Evolutionary conservation across 495 filamentous ascomycete genomes (phyloP).

Genomic region (Rhizodiscina lignyota): DNA sequence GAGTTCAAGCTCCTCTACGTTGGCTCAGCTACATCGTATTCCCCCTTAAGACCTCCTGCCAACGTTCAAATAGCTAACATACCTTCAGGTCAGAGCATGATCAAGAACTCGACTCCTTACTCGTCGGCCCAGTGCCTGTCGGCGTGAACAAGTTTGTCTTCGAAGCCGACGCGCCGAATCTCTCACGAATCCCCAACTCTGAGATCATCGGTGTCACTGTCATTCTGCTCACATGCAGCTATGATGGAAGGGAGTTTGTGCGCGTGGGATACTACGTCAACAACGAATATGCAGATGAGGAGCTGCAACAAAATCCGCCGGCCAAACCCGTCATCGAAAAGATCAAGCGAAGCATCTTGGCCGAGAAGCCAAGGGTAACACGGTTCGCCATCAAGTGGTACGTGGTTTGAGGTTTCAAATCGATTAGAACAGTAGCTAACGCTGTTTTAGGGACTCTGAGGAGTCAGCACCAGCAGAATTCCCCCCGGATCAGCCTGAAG

Average conservation of each 20-base stretch:
- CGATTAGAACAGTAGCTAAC: too few species aligned
- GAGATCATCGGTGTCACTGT: slow-evolving; percentile 96
- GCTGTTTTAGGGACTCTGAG: slow-evolving; percentile 64
- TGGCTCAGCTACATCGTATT: slow-evolving; percentile 85
- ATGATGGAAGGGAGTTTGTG: slow-evolving; percentile 91
- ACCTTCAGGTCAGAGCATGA: slow-evolving; percentile 70
- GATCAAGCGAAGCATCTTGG: slow-evolving; percentile 78
- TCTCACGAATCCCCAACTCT: slow-evolving; percentile 73
- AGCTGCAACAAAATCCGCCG: slow-evolving; percentile 73
- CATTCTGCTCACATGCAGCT: slow-evolving; percentile 89
- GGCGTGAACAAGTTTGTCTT: slow-evolving; percentile 98
- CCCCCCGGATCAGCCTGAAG: slow-evolving; percentile 93
- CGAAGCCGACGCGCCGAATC: slow-evolving; percentile 82
- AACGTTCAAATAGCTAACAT: slow-evolving; percentile 9
- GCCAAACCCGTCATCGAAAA: slow-evolving; percentile 83
- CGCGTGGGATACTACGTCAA: slow-evolving; percentile 98
- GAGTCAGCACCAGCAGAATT: slow-evolving; percentile 90
- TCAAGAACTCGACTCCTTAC: slow-evolving; percentile 90
- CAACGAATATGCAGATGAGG: slow-evolving; percentile 91
- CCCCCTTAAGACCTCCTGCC: slow-evolving; percentile 5
- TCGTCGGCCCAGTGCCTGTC: slow-evolving; percentile 90
- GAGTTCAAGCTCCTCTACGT: slow-evolving; percentile 99
- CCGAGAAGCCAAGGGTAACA: slow-evolving; percentile 93
- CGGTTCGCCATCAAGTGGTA: slow-evolving; percentile 99
- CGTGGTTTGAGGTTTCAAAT: slow-evolving; percentile 9